Evolutionary conservation across 1,284 basidiomycete genomes (phyloP), one percentile per base, ranked within the genome.

Genomic region (Irpex rosettiformis): DNA sequence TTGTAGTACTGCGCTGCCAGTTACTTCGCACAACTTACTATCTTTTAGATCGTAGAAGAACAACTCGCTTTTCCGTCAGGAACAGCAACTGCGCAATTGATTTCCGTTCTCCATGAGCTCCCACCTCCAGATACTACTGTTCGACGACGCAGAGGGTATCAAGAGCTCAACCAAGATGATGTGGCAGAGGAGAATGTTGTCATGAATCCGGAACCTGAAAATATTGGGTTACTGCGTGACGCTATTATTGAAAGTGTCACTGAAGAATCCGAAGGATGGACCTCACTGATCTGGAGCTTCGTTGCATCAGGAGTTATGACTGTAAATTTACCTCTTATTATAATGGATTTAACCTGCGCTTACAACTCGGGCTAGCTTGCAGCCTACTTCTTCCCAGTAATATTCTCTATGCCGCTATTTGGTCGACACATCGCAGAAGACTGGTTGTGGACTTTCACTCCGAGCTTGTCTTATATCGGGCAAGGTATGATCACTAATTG

Each of bases 381-480:
- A 29, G 85, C 89, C 6, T 92, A 91, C 66, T 93, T 96, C 68
- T 91, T 96, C 67, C 96, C 96, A 0, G 85, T 95, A 6, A 70
- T 94, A n/a, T 98, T 96, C 69, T 84, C 93, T 0, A 82, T 98
- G 27, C 96, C 96, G 0, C 64, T 97, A 2, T 98, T 98, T 68
- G 95, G 97, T 57, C 78, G 83, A 28, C 87, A 96, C 67, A 78
- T 96, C 5, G 95, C 96, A 1, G 81, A 82, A 28, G 80, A 90
- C 65, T 98, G 96, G 95, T 76, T 96, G 25, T 98, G 95, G 94
- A 93, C 88, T 57, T 96, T 98, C 69, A 93, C 94, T 0, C 94
- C 94, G 0, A 95, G 93, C 70, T 77, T 97, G 51, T 93, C 91
- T 2, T 96, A 95, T 67, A 85, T 96, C 40, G 94, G 94, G 0